Conservation (phyloP, 306 rosid genomes). For the Canavalia gladiata region DNA sequence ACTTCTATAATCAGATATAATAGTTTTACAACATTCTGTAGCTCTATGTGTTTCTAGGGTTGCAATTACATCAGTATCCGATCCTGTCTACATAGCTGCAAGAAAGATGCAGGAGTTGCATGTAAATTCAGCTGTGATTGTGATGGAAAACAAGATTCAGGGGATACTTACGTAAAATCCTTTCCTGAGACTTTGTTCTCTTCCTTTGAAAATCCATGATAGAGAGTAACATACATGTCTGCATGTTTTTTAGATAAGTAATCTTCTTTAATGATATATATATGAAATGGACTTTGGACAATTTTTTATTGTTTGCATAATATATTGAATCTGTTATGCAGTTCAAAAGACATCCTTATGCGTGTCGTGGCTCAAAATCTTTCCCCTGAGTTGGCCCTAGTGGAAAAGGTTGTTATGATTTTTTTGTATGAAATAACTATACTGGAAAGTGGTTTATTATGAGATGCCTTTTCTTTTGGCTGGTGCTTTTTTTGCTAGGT, state of each 20-base stretch:
- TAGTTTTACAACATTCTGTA: constrained; percentile 60
- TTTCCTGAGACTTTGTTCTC: constrained; percentile 32
- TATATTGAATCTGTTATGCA: constrained; percentile 54
- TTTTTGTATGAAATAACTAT: constrained; percentile 49
- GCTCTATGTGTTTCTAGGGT: constrained; percentile 75
- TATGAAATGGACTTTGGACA: constrained; percentile 30
- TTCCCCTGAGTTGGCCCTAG: constrained; percentile 80
- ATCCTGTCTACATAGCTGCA: constrained; percentile 84
- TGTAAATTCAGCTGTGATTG: constrained; percentile 77
- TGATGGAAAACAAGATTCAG: constrained; percentile 73
- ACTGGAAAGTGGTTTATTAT: constrained; percentile 59
- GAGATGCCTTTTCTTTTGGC: constrained; percentile 42
- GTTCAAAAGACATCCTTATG: constrained; percentile 96
- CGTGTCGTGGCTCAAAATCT: constrained; percentile 89
- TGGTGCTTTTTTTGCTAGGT: constrained; percentile 33
- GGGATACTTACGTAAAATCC: constrained; percentile 89
- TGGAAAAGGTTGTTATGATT: constrained; percentile 71
- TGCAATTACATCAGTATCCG: constrained; percentile 83
- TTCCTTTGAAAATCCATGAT: constrained; percentile 16
- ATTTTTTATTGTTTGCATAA: constrained; percentile 32
- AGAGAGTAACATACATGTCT: constrained; percentile 33
- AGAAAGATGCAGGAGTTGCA: constrained; percentile 86
- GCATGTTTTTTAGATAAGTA: constrained; percentile 26
- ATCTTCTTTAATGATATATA: constrained; percentile 31
- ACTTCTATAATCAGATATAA: constrained; percentile 30